Conservation (phyloP, 768 basidiomycete genomes). For the Tubosaeta sp. region DNA sequence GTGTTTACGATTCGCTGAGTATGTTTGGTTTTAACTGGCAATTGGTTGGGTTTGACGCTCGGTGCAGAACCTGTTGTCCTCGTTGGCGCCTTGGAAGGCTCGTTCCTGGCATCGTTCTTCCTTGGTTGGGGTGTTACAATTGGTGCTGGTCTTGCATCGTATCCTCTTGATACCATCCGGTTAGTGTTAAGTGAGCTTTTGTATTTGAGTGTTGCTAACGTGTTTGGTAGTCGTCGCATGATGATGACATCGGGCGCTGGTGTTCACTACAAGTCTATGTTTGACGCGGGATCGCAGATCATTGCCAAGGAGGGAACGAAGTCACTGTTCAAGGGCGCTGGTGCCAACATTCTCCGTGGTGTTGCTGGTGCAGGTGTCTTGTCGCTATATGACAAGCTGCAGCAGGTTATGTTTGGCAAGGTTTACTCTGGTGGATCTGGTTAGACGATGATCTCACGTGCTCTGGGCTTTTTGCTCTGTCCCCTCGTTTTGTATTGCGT, state of each 20-base stretch:
- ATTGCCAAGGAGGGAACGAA: constrained; percentile 91
- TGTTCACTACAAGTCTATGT: constrained; percentile 99
- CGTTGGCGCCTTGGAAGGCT: constrained; percentile 91
- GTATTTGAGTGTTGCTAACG: constrained; percentile 1
- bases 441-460: constrained; percentile 13
- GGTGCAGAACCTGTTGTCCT: constrained; percentile 90
- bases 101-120: constrained; percentile 93
- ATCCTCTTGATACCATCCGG: constrained; percentile 91
- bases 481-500: constrained; percentile 25
- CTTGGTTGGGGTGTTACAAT: constrained; percentile 99
- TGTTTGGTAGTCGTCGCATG: constrained; percentile 89
- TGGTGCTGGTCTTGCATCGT: constrained; percentile 98
- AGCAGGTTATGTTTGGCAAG: constrained; percentile 95
- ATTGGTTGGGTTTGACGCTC: constrained; percentile 23
- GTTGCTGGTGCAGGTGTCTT: constrained; percentile 99
- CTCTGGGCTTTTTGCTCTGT: constrained; percentile 29
- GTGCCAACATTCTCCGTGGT: constrained; percentile 95
- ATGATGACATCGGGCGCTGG: constrained; percentile 99
- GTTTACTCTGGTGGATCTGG: constrained; percentile 90
- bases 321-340: constrained; percentile 99
- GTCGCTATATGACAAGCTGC: constrained; percentile 98
- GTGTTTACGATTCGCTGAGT: constrained; percentile 95
- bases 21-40: constrained; percentile 35
- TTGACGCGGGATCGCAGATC: constrained; percentile 94
- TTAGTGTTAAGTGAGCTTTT: constrained; percentile 23